Conservation (phyloP, 1,139 yeast species). For the Suhomyces anneliseae region DNA sequence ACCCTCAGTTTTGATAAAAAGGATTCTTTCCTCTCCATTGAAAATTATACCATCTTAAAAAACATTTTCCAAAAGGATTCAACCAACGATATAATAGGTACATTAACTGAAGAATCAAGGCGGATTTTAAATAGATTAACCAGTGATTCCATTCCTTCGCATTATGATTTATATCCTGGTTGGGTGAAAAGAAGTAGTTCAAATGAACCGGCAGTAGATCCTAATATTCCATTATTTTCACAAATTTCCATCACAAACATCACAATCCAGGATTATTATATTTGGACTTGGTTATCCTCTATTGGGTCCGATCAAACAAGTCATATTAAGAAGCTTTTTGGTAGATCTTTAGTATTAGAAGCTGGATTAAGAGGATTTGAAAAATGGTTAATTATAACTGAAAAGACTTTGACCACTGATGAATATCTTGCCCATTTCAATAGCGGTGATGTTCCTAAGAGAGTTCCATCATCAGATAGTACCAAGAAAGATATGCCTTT, state of each 20-base stretch:
- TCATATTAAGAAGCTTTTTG: conserved; percentile 66
- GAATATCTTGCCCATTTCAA: conserved; percentile 33
- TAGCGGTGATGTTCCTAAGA: conserved; percentile 7
- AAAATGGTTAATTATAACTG: conserved; percentile 82
- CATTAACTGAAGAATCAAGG: conserved; percentile 72
- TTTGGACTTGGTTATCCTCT: conserved; percentile 89
- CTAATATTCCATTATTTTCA: conserved; percentile 39
- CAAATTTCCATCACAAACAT: conserved; percentile 63
- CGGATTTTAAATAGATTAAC: conserved; percentile 62
- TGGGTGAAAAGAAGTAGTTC: conserved; percentile 35
- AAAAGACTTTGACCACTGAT: conserved; percentile 53
- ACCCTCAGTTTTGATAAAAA: conserved; percentile 70
- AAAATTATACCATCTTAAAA: conserved; percentile 74
- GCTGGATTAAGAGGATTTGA: conserved; percentile 73
- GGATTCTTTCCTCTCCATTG: conserved; percentile 68
- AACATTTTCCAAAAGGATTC: conserved; percentile 64
- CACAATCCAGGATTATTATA: conserved; percentile 80
- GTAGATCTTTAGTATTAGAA: conserved; percentile 75
- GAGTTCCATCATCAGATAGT: conserved; percentile 20
- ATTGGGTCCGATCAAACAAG: conserved; percentile 74
- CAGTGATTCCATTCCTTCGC: conserved; percentile 43
- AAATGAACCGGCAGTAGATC: conserved; percentile 30
- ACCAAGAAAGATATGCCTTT: conserved; percentile 18
- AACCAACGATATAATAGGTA: conserved; percentile 57
- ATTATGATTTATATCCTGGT: conserved; percentile 42